Conservation (phyloP, 371 early-diverging fungal species). For the Thermomucor indicae-seudaticae region DNA sequence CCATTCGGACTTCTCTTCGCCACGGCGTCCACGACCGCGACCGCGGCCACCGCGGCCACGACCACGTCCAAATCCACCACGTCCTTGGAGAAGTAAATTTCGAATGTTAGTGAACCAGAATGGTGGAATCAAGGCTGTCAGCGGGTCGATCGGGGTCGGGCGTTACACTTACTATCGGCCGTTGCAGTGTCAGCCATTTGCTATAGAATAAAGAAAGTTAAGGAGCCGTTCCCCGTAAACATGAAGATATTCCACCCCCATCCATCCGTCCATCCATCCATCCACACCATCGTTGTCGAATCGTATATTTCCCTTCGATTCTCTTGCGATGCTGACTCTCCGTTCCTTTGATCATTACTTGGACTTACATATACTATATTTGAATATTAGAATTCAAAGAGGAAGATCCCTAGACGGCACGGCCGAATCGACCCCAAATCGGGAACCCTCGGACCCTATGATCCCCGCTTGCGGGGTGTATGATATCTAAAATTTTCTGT, state of each 20-base stretch:
- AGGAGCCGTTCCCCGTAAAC: too few species aligned
- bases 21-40: slow-evolving; percentile 78
- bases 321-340: too few species aligned
- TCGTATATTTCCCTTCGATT: too few species aligned
- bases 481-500: background rate
- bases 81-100: slow-evolving; percentile 33
- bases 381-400: slow-evolving; percentile 15
- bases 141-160: too few species aligned
- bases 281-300: slow-evolving; percentile 2
- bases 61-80: slow-evolving; percentile 85
- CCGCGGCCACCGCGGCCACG: slow-evolving; percentile 81
- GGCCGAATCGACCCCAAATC: background rate
- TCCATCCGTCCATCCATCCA: slow-evolving; percentile 13
- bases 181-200: slow-evolving; percentile 76
- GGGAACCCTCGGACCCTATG: background rate
- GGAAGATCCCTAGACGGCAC: slow-evolving; percentile 5
- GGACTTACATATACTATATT: slow-evolving; percentile 14
- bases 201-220: too few species aligned
- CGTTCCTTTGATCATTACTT: background rate
- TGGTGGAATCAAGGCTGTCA: background rate
- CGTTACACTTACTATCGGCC: slow-evolving; percentile 75
- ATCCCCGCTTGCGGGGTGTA: background rate
- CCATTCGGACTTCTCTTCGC: slow-evolving; percentile 88
- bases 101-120: background rate
- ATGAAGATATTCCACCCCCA: background rate